Evolutionary conservation across 805 yeast genomes (phyloP), one percentile per base, ranked within the genome.

Genomic region (Lachancea fermentati): DNA sequence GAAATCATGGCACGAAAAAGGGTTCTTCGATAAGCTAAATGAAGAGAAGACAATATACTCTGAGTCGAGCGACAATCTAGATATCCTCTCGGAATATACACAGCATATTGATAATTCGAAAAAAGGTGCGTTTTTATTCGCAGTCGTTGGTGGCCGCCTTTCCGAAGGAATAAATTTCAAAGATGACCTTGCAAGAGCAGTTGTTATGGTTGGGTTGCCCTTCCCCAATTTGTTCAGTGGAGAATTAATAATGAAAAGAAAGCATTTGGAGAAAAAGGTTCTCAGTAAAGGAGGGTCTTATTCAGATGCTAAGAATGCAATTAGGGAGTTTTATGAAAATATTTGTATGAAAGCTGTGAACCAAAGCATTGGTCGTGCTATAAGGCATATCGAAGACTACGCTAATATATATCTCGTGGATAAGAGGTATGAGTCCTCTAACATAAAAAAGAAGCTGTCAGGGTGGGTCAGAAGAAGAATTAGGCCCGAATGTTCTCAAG

Each of bases 161-260:
- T 85, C 95, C 0, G 97, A 89, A 60, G 97, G 97, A 4, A 91
- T 89, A 32, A 89, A 89, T 56, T 89, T 91, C 58, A 76, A 89
- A 8, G 91, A 88, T 54, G 78, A 81, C 30, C 63, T 91, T n/a
- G 96, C 96, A 1, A 68, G 97, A 43, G 88, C 85, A 0, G 89
- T 91, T 0, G 66, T 85, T 2, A 81, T 91, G 83, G 68, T 86
- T 9, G 97, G 97, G 0, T 58, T 91, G 30, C 97, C 97, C 2
- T 91, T 74, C 52, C 97, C 97, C 0, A 91, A 88, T 58, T 73
- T 82, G 0, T 75, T 73, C 52, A 80, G 93, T 19, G 94, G 91
- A 32, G 96, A 87, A 49, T 66, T 88, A 49, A 71, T 82, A 18
- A 85, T 94, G 9, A 83, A 78, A 55, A 67, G 79, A 48, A 71